Evolutionary conservation across 1,284 basidiomycete genomes (phyloP), one percentile per base, ranked within the genome.

Genomic region (Pseudozyma sp.): DNA sequence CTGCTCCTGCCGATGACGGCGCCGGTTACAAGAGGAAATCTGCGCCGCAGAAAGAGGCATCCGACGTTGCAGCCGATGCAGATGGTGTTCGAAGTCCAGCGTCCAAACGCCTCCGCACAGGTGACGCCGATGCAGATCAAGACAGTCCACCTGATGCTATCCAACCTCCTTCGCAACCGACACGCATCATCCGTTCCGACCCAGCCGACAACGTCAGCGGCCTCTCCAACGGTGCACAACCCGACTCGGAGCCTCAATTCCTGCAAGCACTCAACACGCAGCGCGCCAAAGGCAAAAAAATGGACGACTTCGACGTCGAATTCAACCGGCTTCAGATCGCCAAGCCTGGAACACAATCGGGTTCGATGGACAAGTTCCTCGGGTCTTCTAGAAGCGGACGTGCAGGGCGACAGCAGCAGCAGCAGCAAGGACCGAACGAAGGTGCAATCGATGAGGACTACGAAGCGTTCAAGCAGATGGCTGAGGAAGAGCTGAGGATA

Each of bases 281-380:
- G 45, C 65, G 63, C 13, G 73, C 75, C 19, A 60, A 68, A 35
- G 64, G 66, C 17, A 75, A 68, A 33, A 62, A 55, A 40, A 60
- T 76, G 55, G 79, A 81, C 59, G 66, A 65, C 10, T 81, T 79
- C 45, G 79, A 81, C 45, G 66, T 68, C 46, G 79, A 81, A 31
- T 81, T 81, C 56, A 76, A 81, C 47, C 63, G 63, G 7, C 68
- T 81, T 6, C 61, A 68, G 14, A 70, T 77, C 35, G 66, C 71
- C 14, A 77, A 75, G 43, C 63, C 70, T 4, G 45, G 16, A 14
- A 29, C 43, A 14, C 44, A 54, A 35, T 50, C 57, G n/a, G 46
- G 53, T n/a, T 43, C 58, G n/a, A 43, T 61, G 24, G 49, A 52
- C 40, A 34, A 35, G 1, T 56, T 51, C 24, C 5, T 52, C 6